Base-by-base conservation (phyloP, 345 rosid genomes). In the Hibiscus syriacus region DNA sequence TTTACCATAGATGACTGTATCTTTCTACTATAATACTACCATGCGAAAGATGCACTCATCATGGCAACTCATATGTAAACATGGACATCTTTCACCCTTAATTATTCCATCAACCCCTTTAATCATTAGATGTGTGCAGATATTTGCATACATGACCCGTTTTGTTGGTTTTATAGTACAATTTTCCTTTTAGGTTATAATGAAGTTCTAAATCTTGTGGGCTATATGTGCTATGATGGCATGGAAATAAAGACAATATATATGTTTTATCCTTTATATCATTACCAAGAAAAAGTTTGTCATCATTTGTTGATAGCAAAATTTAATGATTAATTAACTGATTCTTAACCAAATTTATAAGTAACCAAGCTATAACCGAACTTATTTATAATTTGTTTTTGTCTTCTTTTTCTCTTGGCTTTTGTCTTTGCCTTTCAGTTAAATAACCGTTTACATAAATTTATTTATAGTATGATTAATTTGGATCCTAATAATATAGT, bases 231-330 rank as follows among this genome's bases (percentile, higher is more conserved):
- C 36, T n/a, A 25, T n/a, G 66, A 13, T 12, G 54, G 53, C 46
- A 45, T 17, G 38, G 39, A 64, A 46, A 45, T 19, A 27, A 45
- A 26, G 68, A 64, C 55, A 8, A 38, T 25, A 16, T 4, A 4
- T n/a, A n/a, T n/a, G n/a, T n/a, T 17, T 2, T 61, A 22, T 41
- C 68, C 55, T 64, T 64, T 45, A 64, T 45, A 38, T 26, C 67
- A 26, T 64, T 64, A 64, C 67, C 55, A 27, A 45, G 55, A n/a
- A 64, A 64, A 64, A 64, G 67, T 55, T 45, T n/a, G 54, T 26
- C 55, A 45, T 64, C 55, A 64, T 62, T 23, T n/a, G 34, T 45
- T 45, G 67, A 45, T 23, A 45, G 9, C 23, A 26, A 46, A 64
- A 3, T 26, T 38, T 45, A 63, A n/a, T n/a, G n/a, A n/a, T n/a